Conservation (phyloP, 2,329 filamentous ascomycete genomes). For the Sclerotinia trifoliorum region DNA sequence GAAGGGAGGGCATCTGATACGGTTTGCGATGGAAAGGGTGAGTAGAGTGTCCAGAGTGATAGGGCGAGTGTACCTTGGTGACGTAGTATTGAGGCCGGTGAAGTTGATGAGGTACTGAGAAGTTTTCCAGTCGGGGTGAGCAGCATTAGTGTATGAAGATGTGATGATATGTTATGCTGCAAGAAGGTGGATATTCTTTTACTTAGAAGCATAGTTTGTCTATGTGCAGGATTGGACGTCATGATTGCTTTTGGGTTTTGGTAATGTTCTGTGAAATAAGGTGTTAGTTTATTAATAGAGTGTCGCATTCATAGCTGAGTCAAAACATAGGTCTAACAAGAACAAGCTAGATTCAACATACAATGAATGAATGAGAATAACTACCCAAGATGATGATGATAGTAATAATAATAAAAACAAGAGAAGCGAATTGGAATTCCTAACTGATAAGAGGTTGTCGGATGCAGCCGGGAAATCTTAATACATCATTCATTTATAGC, state of each 20-base stretch:
- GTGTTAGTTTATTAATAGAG: not conserved
- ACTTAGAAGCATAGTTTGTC: slow-evolving; percentile 53
- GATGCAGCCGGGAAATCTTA: not conserved
- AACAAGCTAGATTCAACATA: not conserved
- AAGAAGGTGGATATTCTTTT: slow-evolving; percentile 64
- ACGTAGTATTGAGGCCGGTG: slow-evolving; percentile 57
- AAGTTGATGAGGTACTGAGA: slow-evolving; percentile 58
- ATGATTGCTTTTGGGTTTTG: slow-evolving; percentile 16
- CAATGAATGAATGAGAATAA: not conserved
- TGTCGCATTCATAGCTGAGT: not conserved
- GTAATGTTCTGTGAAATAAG: slow-evolving; percentile 29
- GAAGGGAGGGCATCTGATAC: slow-evolving; percentile 9
- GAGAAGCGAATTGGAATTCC: not conserved
- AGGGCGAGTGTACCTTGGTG: slow-evolving; percentile 64
- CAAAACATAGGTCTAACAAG: not conserved
- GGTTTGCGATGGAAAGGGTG: slow-evolving; percentile 41
- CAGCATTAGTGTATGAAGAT: slow-evolving; percentile 59
- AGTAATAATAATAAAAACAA: not conserved
- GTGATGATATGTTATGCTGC: slow-evolving; percentile 53
- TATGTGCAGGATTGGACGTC: slow-evolving; percentile 28
- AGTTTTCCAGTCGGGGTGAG: slow-evolving; percentile 61
- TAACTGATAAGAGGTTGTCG: not conserved
- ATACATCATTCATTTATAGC: not conserved
- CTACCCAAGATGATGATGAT: not conserved
- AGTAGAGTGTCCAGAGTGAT: slow-evolving; percentile 59